Conservation (phyloP, 2,329 filamentous ascomycete species). For the Paecilomyces sp. region DNA sequence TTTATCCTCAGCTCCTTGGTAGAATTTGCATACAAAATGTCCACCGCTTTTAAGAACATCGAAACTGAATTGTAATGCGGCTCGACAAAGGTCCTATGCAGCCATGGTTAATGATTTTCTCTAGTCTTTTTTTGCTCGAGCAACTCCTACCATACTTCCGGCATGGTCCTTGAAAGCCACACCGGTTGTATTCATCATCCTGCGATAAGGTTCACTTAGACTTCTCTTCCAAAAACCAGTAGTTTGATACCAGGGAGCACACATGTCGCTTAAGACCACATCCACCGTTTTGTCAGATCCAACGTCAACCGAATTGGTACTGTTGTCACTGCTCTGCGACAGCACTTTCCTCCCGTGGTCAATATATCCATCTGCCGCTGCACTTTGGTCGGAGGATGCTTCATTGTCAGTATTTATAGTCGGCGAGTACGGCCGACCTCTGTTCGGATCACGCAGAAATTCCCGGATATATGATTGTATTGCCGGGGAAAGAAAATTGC, state of each 20-base stretch:
- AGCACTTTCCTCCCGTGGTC: conserved; percentile 18
- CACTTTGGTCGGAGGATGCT: not conserved
- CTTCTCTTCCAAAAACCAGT: conserved; percentile 74
- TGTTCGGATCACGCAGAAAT: conserved; percentile 61
- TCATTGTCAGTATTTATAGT: not conserved
- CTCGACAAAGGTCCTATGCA: conserved; percentile 74
- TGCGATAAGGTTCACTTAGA: conserved; percentile 90
- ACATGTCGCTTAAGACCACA: conserved; percentile 98
- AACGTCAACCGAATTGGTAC: conserved; percentile 1
- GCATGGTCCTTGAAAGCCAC: conserved; percentile 79
- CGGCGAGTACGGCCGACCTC: conserved; percentile 43
- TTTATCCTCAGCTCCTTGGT: conserved; percentile 83
- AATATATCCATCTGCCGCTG: conserved; percentile 10
- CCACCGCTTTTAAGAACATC: conserved; percentile 77
- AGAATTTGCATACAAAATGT: conserved; percentile 96
- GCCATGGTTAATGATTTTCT: not conserved
- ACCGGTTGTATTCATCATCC: conserved; percentile 99
- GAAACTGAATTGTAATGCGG: conserved; percentile 76
- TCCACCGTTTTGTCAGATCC: conserved; percentile 60
- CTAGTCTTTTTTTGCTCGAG: not conserved
- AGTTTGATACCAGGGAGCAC: conserved; percentile 83
- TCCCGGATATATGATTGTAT: conserved; percentile 72
- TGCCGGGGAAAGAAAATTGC: conserved; percentile 72
- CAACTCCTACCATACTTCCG: conserved; percentile 77
- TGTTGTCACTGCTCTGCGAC: conserved; percentile 22